phyloP scores from a whole-genome alignment of 805 yeast species.

The Candida ponderosae region DNA sequence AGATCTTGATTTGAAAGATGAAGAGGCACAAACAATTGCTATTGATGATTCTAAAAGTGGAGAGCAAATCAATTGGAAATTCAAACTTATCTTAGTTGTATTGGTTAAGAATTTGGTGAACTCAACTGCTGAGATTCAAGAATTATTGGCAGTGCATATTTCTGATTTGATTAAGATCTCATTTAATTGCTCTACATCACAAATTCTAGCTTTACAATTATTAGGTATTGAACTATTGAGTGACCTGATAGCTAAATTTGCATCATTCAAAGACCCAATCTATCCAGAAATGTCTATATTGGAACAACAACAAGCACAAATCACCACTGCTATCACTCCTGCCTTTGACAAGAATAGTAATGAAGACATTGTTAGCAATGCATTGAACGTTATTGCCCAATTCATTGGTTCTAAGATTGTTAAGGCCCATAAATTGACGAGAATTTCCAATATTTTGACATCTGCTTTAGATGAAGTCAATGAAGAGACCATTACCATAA shows the following conservation, averaged over 20 bases:
- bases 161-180: conserved; percentile 70
- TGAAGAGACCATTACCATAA: conserved; percentile 37
- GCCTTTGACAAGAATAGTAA: conserved; percentile 72
- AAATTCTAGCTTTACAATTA: conserved; percentile 49
- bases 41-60: conserved; percentile 21
- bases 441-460: conserved; percentile 59
- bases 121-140: neutral
- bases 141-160: conserved; percentile 19
- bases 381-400: conserved; percentile 70
- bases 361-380: conserved; percentile 65
- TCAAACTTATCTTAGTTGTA: conserved; percentile 25
- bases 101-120: conserved; percentile 3
- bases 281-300: conserved; percentile 63
- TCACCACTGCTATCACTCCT: conserved; percentile 82
- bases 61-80: conserved; percentile 52
- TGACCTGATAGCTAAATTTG: conserved; percentile 50
- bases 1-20: conserved; percentile 33
- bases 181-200: conserved; percentile 73
- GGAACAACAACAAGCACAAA: conserved; percentile 93
- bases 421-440: conserved; percentile 36
- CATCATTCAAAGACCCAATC: conserved; percentile 60
- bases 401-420: conserved; percentile 59
- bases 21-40: conserved; percentile 39
- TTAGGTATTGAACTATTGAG: conserved; percentile 63
- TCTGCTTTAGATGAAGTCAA: conserved; percentile 52